A percentile compares a stretch with the other conserved stretches of the same genome.
phyloP scores from a whole-genome alignment of 345 rosid genomes.

The Citrus inodora region DNA sequence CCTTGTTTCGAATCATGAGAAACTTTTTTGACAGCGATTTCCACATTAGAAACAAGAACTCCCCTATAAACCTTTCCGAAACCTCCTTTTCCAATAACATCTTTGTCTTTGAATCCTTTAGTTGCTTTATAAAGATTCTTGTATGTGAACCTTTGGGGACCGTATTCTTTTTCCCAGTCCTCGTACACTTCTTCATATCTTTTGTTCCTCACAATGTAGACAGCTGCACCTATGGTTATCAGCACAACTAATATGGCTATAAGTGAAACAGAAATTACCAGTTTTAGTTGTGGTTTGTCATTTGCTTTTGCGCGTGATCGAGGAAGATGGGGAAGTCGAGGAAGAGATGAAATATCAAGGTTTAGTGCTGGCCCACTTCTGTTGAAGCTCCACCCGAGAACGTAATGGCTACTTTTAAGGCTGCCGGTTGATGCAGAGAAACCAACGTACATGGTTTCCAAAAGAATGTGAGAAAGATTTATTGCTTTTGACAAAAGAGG shows the following conservation, averaged over 20 bases:
- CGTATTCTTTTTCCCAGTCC: slow-evolving; percentile 63
- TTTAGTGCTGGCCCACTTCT: slow-evolving; percentile 42
- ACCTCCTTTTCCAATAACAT: slow-evolving; percentile 53
- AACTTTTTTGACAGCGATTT: slow-evolving; percentile 61
- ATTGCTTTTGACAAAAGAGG: slow-evolving; percentile 24
- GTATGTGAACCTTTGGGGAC: slow-evolving; percentile 57
- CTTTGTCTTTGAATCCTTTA: slow-evolving; percentile 55
- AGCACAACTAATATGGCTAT: slow-evolving; percentile 14
- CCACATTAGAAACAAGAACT: slow-evolving; percentile 27
- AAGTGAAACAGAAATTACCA: slow-evolving; percentile 4
- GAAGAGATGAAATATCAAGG: slow-evolving; percentile 45
- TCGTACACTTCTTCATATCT: slow-evolving; percentile 56
- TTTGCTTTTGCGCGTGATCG: not conserved
- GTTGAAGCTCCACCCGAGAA: slow-evolving; percentile 65
- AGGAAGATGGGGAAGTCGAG: slow-evolving; percentile 34
- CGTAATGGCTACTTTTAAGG: slow-evolving; percentile 30
- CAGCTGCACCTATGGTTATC: slow-evolving; percentile 15
- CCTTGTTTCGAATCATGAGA: slow-evolving; percentile 48
- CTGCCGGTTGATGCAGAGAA: slow-evolving; percentile 46
- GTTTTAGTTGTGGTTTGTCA: not conserved
- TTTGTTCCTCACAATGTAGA: slow-evolving; percentile 26
- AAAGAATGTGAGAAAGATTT: slow-evolving; percentile 24
- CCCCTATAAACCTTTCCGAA: slow-evolving; percentile 63
- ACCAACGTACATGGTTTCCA: slow-evolving; percentile 12
- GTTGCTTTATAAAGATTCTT: slow-evolving; percentile 58